Base-by-base conservation (phyloP, 73 alveolate genomes). In the Symbiodinium pilosum region DNA sequence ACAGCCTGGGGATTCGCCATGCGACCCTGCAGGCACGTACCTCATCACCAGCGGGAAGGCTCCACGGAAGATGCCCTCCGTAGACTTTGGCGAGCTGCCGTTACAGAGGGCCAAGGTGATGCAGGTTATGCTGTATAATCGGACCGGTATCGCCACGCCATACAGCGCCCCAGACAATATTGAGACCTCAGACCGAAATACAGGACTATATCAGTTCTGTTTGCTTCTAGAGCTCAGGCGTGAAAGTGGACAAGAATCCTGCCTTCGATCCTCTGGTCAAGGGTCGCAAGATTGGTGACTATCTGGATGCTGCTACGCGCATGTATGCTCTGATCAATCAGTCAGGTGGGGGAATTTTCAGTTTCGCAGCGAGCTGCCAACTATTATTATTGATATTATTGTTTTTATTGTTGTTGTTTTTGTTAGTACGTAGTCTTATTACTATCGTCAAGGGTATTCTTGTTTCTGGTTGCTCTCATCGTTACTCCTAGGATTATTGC, bases 61-160 rank as follows among this genome's bases (percentile, higher is more conserved):
- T 14, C 38, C 86, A 12, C 43, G 85, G 24, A 36, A 43, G 14
- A 71, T 92, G 91, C 98, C 98, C 39, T 30, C 44, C 18, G 87
- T 92, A 83, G 89, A 92, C 89, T 92, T 92, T 36, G 98, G 98
- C 41, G 56, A 43, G 52, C 43, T 92, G 75, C 98, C 98, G 9
- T 56, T 92, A 0, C 91, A 92, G 40, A 41, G 36, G 89, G 89
- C 98, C 83, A 92, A 92, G 89, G 98, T 71, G 91, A 42, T 83
- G 59, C 98, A 92, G 4, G 91, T 92, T 47, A 89, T 92, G 91
- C 89, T 92, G 3, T 92, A 92, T 89, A 92, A 92, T 41, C 47
- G 98, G n/a, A 92, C 91, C 42, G 98, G 98, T 52, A 92, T 92
- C 32, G 98, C 98, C 51, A 92, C 98, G 32, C 98, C 98, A 39